phyloP scores from a whole-genome alignment of 257 asterid species.

The Mitragyna speciosa region DNA sequence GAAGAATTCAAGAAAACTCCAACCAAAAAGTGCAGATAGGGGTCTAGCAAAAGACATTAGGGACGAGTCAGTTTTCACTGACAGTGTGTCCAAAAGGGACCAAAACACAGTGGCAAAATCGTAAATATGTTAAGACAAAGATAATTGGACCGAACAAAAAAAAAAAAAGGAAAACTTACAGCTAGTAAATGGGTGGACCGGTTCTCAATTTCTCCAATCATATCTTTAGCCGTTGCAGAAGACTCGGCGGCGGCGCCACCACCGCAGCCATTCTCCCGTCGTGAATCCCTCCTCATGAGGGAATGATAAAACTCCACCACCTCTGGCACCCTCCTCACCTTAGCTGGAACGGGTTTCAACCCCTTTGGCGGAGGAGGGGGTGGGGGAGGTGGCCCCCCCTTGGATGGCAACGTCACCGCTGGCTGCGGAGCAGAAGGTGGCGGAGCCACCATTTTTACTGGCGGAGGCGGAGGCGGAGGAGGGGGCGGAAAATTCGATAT shows the following conservation, averaged over 20 bases:
- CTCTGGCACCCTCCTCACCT: slow-evolving; percentile 84
- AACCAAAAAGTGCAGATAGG: slow-evolving; percentile 27
- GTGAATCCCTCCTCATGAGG: slow-evolving; percentile 78
- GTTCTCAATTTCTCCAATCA: slow-evolving; percentile 99
- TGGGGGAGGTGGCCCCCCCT: slow-evolving; percentile 38
- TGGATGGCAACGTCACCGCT: slow-evolving; percentile 29
- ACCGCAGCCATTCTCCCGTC: slow-evolving; percentile 62
- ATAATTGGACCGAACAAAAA: not conserved
- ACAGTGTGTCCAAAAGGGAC: slow-evolving; percentile 25
- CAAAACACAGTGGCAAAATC: slow-evolving; percentile 28
- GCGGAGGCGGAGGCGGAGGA: slow-evolving; percentile 47
- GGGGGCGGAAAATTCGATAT: slow-evolving; percentile 48
- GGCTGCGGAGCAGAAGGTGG: slow-evolving; percentile 44
- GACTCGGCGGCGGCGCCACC: slow-evolving; percentile 42
- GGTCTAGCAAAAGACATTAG: slow-evolving; percentile 36
- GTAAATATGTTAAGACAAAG: slow-evolving; percentile 27
- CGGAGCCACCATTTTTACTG: slow-evolving; percentile 20
- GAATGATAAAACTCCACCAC: slow-evolving; percentile 96
- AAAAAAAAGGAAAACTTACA: slow-evolving; percentile 42
- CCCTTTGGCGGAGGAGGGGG: slow-evolving; percentile 51
- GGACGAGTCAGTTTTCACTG: slow-evolving; percentile 43
- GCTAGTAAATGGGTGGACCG: slow-evolving; percentile 94
- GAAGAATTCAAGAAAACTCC: slow-evolving; percentile 29
- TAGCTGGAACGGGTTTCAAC: slow-evolving; percentile 40
- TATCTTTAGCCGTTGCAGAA: slow-evolving; percentile 64